A percentile compares a stretch with the other conserved stretches of the same genome.
phyloP scores from a whole-genome alignment of 2,329 filamentous ascomycete species.

The Aspergillus sojae region DNA sequence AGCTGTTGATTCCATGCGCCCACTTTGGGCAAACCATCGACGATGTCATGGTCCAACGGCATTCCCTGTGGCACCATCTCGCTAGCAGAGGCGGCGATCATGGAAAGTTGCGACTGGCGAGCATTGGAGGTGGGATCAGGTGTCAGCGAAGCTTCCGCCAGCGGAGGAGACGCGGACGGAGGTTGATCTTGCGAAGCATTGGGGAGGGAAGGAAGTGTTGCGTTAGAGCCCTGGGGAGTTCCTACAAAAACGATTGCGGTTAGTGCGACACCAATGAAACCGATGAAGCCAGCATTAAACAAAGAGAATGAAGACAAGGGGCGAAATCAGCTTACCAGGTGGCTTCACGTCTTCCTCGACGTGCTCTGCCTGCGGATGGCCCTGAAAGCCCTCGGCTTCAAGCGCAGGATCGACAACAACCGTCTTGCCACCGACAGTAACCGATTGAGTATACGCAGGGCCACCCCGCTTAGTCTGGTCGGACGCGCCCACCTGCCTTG shows the following conservation, averaged over 20 bases:
- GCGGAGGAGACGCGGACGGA: slow-evolving; percentile 38
- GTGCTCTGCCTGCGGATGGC: slow-evolving; percentile 31
- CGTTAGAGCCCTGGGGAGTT: slow-evolving; percentile 33
- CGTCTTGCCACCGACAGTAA: slow-evolving; percentile 45
- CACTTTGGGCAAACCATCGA: slow-evolving; percentile 35
- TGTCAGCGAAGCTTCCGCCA: slow-evolving; percentile 37
- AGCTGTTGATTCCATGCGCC: slow-evolving; percentile 39
- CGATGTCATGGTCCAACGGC: slow-evolving; percentile 37
- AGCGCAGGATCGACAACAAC: slow-evolving; percentile 47
- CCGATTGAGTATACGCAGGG: slow-evolving; percentile 41
- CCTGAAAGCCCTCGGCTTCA: slow-evolving; percentile 44
- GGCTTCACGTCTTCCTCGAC: slow-evolving; percentile 30
- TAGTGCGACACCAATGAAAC: slow-evolving; percentile 15
- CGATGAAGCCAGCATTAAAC: slow-evolving; percentile 6
- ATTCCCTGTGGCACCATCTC: slow-evolving; percentile 48
- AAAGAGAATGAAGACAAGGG: slow-evolving; percentile 2
- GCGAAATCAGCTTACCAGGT: slow-evolving; percentile 20
- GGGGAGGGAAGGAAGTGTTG: slow-evolving; percentile 36
- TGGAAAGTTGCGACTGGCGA: slow-evolving; percentile 47
- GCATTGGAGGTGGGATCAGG: slow-evolving; percentile 40
- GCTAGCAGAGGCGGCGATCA: slow-evolving; percentile 50
- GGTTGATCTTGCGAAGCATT: slow-evolving; percentile 35
- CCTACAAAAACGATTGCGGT: slow-evolving; percentile 22
- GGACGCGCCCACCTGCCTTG: slow-evolving; percentile 69
- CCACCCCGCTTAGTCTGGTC: slow-evolving; percentile 48